These are phyloP conservation scores for Hydnum rufescens DNA, from an alignment of 768 basidiomycete species.

Conservation along the genomic window DNA sequence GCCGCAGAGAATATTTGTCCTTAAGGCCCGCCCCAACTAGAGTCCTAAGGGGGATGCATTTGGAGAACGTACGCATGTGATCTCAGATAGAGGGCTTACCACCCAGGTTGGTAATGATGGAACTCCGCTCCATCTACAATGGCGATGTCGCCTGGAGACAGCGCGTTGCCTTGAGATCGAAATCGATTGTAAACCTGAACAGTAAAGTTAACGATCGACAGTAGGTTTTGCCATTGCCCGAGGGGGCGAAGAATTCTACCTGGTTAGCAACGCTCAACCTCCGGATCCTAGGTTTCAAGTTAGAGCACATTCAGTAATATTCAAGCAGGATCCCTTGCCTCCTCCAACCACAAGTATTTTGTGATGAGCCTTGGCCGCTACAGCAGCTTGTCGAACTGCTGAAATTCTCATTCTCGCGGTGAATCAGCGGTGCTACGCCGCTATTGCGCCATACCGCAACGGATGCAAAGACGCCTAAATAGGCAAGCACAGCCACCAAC, in stretches of 20 bases:
- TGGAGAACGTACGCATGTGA: background rate
- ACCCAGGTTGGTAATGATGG: conserved; percentile 93
- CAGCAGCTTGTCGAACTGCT: background rate
- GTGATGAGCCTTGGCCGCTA: conserved; percentile 31
- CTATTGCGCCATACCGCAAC: too few species aligned
- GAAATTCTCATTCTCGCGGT: background rate
- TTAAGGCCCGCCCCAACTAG: conserved; percentile 79
- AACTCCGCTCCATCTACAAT: conserved; percentile 65
- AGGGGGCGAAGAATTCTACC: background rate
- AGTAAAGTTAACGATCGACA: background rate
- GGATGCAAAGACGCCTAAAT: too few species aligned
- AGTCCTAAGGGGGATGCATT: conserved; percentile 35
- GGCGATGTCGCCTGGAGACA: conserved; percentile 60
- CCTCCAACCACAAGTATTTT: conserved; percentile 77
- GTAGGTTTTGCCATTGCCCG: background rate
- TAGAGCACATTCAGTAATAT: conserved; percentile 3
- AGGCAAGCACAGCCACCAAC: too few species aligned
- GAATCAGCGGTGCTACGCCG: too few species aligned
- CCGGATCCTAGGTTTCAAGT: conserved; percentile 37
- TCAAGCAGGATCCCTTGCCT: conserved; percentile 29
- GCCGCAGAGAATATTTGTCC: conserved; percentile 38
- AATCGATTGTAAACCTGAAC: conserved; percentile 67
- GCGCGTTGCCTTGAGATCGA: conserved; percentile 38
- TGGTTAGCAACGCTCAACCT: conserved; percentile 61
- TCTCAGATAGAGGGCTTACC: conserved; percentile 28